These are phyloP conservation scores for Truncatella angustata DNA, from an alignment of 2,329 filamentous ascomycete species.

Conservation along the genomic window DNA sequence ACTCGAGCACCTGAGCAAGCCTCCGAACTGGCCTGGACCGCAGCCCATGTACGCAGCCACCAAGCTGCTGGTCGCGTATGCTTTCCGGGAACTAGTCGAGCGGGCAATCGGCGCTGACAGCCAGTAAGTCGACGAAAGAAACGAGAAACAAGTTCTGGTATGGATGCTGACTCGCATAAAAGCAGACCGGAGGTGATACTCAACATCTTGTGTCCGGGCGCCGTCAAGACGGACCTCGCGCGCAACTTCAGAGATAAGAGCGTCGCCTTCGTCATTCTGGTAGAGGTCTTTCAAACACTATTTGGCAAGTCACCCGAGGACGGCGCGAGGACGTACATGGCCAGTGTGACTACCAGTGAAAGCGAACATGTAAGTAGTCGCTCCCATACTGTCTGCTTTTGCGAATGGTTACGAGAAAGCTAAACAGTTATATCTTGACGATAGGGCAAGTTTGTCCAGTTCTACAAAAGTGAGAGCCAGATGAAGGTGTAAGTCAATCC, in stretches of 20 bases:
- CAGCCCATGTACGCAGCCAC: conserved; percentile 22
- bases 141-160: neutral
- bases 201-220: conserved; percentile 26
- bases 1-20: conserved; percentile 21
- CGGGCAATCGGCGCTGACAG: conserved; percentile 18
- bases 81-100: conserved; percentile 18
- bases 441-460: conserved; percentile 23
- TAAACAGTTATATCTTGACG: neutral
- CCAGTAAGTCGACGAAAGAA: conserved; percentile 15
- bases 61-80: conserved; percentile 25
- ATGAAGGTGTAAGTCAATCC: conserved; percentile 17
- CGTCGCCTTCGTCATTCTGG: conserved; percentile 4
- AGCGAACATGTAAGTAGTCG: conserved; percentile 20
- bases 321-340: conserved; percentile 23
- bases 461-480: conserved; percentile 20
- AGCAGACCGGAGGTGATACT: conserved; percentile 25
- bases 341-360: conserved; percentile 19
- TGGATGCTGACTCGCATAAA: neutral
- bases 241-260: conserved; percentile 13
- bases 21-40: conserved; percentile 23
- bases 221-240: conserved; percentile 20
- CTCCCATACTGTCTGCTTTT: neutral
- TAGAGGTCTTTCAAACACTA: conserved; percentile 14
- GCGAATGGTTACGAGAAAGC: neutral
- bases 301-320: conserved; percentile 23